These are phyloP conservation scores for Porphyrellus cyaneotinctus DNA, from an alignment of 768 basidiomycete genomes.

Conservation along the genomic window DNA sequence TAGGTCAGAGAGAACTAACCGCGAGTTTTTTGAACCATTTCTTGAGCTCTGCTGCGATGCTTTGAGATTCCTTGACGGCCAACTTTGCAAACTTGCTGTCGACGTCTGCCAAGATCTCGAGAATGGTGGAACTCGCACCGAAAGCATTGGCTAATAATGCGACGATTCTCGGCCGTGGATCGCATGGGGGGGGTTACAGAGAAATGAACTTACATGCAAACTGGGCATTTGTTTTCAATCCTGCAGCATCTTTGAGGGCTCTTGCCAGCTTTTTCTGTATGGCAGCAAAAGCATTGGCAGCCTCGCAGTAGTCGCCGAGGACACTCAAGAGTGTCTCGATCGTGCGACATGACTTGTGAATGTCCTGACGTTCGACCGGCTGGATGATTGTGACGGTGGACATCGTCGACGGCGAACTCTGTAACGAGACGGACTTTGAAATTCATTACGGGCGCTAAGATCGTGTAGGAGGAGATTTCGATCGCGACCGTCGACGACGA, in stretches of 20 bases:
- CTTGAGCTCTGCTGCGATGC: constrained; percentile 62
- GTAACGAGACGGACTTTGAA: constrained; percentile 22
- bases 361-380: constrained; percentile 61
- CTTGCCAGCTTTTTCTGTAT: constrained; percentile 76
- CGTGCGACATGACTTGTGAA: constrained; percentile 79
- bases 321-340: constrained; percentile 63
- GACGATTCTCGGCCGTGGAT: background rate
- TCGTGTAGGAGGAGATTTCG: constrained; percentile 27
- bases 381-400: constrained; percentile 7
- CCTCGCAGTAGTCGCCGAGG: constrained; percentile 74
- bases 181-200: background rate
- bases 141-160: constrained; percentile 59
- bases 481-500: constrained; percentile 24
- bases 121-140: constrained; percentile 56
- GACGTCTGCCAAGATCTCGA: constrained; percentile 67
- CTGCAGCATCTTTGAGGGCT: constrained; percentile 62
- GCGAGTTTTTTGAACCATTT: constrained; percentile 86
- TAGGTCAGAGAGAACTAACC: constrained; percentile 38
- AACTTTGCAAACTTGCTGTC: constrained; percentile 73
- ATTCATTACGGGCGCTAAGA: background rate
- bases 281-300: constrained; percentile 53
- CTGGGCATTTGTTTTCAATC: constrained; percentile 53
- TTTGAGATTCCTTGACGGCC: constrained; percentile 68
- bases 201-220: constrained; percentile 52
- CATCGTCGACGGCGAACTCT: constrained; percentile 12